Evolutionary conservation across 305 asterid genomes (phyloP), one percentile per base, ranked within the genome.

Genomic region (Caryopteris hybrid): DNA sequence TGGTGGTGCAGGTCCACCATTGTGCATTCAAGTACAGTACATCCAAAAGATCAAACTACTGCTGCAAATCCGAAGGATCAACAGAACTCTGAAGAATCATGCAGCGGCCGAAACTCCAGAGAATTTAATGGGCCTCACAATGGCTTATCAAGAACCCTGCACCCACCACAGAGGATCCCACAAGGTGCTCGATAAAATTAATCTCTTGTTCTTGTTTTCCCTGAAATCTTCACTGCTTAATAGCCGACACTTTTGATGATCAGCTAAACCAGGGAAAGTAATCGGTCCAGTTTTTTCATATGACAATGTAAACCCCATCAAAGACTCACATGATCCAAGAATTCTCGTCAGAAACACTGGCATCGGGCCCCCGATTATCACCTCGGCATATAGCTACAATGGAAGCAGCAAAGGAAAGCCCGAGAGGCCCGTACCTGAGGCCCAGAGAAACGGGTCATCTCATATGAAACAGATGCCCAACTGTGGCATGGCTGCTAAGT

Each of bases 251-350:
- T 47, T 76, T 52, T 38, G 21, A 53, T 66, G 23, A 69, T 10
- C 90, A 85, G 95, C 93, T 34, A 88, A 86, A 78, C 95, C 91
- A 13, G 95, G 95, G 11, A 84, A 83, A 71, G 84, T 76, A 22
- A 76, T 86, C 13, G 88, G 88, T 43, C 85, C 85, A 21, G 76
- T 71, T 65, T 60, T 84, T 20, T 72, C 77, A 1, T 76, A 69
- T 5, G 90, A 84, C 63, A 72, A 39, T 10, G 82, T 75, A 47
- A 84, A 70, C 38, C 69, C 64, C 66, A 23, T 43, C 13, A 88
- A 82, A 77, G 89, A 85, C 13, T 38, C 80, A 42, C 81, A 74
- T 10, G 86, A 84, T 61, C 75, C 85, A 25, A 58, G 89, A 79
- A 60, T 80, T 62, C 71, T 78, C 5, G 74, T 71, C 27, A 75